Evolutionary conservation across 768 basidiomycete species (phyloP).

Genomic region (Gymnopilus dilepis): DNA sequence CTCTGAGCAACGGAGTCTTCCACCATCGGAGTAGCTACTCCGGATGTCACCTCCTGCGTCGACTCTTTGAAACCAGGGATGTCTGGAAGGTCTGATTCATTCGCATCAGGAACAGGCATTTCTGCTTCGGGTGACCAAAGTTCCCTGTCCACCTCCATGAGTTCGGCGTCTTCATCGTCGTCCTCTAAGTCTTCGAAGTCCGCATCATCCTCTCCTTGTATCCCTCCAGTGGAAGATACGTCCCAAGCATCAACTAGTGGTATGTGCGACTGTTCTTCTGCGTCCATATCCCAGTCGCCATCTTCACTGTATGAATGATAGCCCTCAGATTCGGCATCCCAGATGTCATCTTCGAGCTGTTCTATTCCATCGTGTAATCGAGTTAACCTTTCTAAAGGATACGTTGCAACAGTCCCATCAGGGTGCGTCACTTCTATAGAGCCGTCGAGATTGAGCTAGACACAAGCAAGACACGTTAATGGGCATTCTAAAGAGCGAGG

Average conservation of each 20-base stretch:
- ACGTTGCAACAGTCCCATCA: constrained; percentile 49
- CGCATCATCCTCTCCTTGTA: constrained; percentile 24
- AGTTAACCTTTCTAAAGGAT: constrained; percentile 73
- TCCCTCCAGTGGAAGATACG: constrained; percentile 34
- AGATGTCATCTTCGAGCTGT: constrained; percentile 73
- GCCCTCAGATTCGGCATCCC: constrained; percentile 54
- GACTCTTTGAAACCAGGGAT: not conserved
- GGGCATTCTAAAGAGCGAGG: constrained; percentile 10
- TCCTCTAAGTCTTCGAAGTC: constrained; percentile 20
- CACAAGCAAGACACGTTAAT: constrained; percentile 8
- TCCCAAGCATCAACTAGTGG: constrained; percentile 48
- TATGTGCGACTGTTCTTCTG: constrained; percentile 53
- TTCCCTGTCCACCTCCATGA: constrained; percentile 21
- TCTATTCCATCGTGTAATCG: constrained; percentile 83
- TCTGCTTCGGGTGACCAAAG: constrained; percentile 7
- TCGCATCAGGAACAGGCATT: not conserved
- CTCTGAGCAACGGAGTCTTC: constrained; percentile 1
- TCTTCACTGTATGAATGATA: constrained; percentile 49
- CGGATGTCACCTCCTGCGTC: not conserved
- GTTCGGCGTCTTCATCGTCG: constrained; percentile 19
- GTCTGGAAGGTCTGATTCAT: constrained; percentile 2
- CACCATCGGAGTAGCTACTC: not conserved
- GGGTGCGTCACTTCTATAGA: constrained; percentile 76
- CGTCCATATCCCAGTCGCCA: constrained; percentile 49
- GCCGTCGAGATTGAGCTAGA: constrained; percentile 76